Conservation (phyloP, 108 stramenopile species). For the Cyclotella sp. region DNA sequence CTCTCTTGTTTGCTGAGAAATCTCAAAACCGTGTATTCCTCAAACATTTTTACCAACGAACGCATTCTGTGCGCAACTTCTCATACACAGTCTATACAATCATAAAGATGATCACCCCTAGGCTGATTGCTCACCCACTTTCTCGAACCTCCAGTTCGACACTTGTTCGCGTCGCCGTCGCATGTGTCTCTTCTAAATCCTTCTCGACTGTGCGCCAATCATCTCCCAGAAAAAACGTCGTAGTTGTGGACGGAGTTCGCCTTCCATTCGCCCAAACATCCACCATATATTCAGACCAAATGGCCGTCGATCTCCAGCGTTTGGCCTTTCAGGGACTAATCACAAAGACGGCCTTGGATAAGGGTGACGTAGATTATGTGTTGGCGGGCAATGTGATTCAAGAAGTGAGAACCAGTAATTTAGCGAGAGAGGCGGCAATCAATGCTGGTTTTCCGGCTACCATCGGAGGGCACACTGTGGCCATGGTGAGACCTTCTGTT, state of each 20-base stretch:
- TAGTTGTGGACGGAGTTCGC: constrained; percentile 95
- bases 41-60: too few species aligned
- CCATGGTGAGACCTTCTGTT: constrained; percentile 44
- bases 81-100: too few species aligned
- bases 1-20: too few species aligned
- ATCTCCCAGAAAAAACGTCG: constrained; percentile 69
- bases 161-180: constrained; percentile 3
- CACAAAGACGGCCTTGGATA: constrained; percentile 92
- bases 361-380: constrained; percentile 91
- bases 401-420: constrained; percentile 94
- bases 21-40: too few species aligned
- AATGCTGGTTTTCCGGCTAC: constrained; percentile 93
- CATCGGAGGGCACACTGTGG: constrained; percentile 96
- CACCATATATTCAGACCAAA: constrained; percentile 92
- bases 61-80: too few species aligned
- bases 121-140: background rate
- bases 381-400: constrained; percentile 95
- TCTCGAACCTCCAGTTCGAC: background rate
- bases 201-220: constrained; percentile 18
- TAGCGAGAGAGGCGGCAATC: constrained; percentile 95
- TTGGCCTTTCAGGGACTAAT: constrained; percentile 93
- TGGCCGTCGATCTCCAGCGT: constrained; percentile 97
- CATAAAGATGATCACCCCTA: constrained; percentile 1
- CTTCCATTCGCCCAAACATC: constrained; percentile 93
- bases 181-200: background rate